Evolutionary conservation across 1,139 yeast genomes (phyloP).

Genomic region (Blastobotrys niveus): DNA sequence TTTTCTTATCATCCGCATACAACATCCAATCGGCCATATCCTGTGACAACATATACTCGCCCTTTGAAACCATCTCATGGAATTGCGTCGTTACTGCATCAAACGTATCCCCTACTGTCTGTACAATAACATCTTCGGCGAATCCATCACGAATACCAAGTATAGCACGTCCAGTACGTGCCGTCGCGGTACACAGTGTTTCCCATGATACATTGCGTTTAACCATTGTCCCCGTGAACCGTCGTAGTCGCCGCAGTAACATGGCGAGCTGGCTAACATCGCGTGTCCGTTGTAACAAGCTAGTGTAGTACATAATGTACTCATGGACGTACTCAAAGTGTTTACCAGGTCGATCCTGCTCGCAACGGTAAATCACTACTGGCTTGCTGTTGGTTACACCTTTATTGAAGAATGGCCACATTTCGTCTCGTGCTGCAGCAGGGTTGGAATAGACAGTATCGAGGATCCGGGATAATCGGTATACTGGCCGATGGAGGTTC

Average conservation of each 20-base stretch:
- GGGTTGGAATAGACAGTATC: slow-evolving; percentile 50
- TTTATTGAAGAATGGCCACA: slow-evolving; percentile 57
- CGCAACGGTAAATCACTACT: slow-evolving; percentile 90
- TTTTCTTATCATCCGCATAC: slow-evolving; percentile 40
- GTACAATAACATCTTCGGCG: slow-evolving; percentile 50
- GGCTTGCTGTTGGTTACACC: slow-evolving; percentile 58
- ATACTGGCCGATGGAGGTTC: slow-evolving; percentile 89
- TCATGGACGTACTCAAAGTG: slow-evolving; percentile 75
- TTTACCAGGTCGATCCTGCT: slow-evolving; percentile 84
- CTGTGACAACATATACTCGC: slow-evolving; percentile 1
- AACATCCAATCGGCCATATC: slow-evolving; percentile 45
- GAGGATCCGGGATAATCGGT: slow-evolving; percentile 60
- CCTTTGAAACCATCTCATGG: slow-evolving; percentile 21
- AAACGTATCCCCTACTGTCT: slow-evolving; percentile 44
- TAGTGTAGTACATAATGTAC: slow-evolving; percentile 61
- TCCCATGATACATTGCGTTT: slow-evolving; percentile 64
- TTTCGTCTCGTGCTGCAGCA: slow-evolving; percentile 54
- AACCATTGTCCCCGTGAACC: slow-evolving; percentile 71
- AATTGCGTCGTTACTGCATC: slow-evolving; percentile 25
- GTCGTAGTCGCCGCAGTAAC: slow-evolving; percentile 64
- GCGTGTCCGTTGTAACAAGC: slow-evolving; percentile 46
- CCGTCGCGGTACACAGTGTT: slow-evolving; percentile 42
- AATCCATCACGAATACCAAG: slow-evolving; percentile 44
- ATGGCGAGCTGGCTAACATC: slow-evolving; percentile 57
- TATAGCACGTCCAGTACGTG: slow-evolving; percentile 47